Percentiles rank a stretch among this genome's conserved stretches.
phyloP scores from a whole-genome alignment of 495 filamentous ascomycete genomes.

The Trichoderma gamsii region DNA sequence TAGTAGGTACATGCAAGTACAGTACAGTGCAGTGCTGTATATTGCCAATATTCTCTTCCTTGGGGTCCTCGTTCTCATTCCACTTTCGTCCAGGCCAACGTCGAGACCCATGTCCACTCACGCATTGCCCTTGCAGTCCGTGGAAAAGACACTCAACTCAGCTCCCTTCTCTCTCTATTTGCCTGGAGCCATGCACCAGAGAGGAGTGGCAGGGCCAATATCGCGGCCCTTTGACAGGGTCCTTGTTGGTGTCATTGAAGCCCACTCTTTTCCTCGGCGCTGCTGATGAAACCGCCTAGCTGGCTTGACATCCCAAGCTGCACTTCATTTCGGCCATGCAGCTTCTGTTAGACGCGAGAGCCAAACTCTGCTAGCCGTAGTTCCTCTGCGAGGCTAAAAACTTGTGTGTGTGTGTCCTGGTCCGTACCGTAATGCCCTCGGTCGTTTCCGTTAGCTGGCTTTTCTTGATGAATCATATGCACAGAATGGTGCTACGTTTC shows the following conservation, averaged over 20 bases:
- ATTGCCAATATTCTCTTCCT: too few relatives aligned
- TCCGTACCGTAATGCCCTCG: too few relatives aligned
- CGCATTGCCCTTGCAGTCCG: too few relatives aligned
- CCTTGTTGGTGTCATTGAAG: background rate
- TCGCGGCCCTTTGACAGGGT: background rate
- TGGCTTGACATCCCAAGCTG: background rate
- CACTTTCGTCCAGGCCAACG: too few relatives aligned
- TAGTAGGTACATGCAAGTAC: background rate
- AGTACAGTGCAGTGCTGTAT: background rate
- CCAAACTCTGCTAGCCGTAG: background rate
- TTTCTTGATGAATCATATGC: background rate
- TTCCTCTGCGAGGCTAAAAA: background rate
- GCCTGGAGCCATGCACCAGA: too few relatives aligned
- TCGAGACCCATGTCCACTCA: too few relatives aligned
- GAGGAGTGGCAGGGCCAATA: background rate
- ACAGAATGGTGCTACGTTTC: background rate
- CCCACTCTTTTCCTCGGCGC: constrained; percentile 5
- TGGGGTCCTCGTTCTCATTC: too few relatives aligned
- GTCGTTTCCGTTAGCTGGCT: too few relatives aligned
- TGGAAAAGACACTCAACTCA: too few relatives aligned
- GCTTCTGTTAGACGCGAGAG: constrained; percentile 3
- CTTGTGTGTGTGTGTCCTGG: constrained; percentile 16
- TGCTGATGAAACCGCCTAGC: constrained; percentile 13
- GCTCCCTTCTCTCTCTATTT: too few relatives aligned
- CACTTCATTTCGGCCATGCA: constrained; percentile 14